Percentiles rank a stretch among this genome's conserved stretches.
phyloP scores from a whole-genome alignment of 169 alveolate species.

The Plasmodium chabaudi region DNA sequence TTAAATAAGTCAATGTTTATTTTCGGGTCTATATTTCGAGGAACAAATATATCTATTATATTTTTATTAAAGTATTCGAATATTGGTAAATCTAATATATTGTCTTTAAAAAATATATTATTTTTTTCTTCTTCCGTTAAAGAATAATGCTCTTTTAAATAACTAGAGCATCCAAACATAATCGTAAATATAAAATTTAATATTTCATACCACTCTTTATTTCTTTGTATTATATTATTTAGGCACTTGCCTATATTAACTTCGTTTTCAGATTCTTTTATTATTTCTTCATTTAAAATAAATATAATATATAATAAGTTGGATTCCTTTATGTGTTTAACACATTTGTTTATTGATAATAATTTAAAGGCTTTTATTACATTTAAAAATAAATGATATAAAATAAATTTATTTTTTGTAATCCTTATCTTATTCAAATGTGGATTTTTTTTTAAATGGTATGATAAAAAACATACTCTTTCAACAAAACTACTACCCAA shows the following conservation, averaged over 20 bases:
- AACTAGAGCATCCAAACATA: slow-evolving; percentile 40
- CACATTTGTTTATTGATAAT: slow-evolving; percentile 50
- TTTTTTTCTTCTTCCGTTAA: slow-evolving; percentile 34
- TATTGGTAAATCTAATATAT: slow-evolving; percentile 63
- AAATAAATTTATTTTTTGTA: slow-evolving; percentile 18
- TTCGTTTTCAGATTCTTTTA: slow-evolving; percentile 68
- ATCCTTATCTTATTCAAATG: slow-evolving; percentile 21
- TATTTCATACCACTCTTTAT: slow-evolving; percentile 50
- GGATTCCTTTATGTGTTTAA: slow-evolving; percentile 49
- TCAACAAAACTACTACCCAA: slow-evolving; percentile 44
- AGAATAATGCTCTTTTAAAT: slow-evolving; percentile 61
- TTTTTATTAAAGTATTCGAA: slow-evolving; percentile 35
- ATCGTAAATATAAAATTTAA: slow-evolving; percentile 6
- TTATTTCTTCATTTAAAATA: slow-evolving; percentile 63
- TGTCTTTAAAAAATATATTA: slow-evolving; percentile 3
- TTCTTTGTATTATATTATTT: slow-evolving; percentile 58
- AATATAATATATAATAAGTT: slow-evolving; percentile 40
- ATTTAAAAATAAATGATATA: slow-evolving; percentile 56
- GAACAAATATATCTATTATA: slow-evolving; percentile 37
- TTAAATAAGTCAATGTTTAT: slow-evolving; percentile 37
- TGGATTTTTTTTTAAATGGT: slow-evolving; percentile 57
- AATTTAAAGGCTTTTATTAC: slow-evolving; percentile 27
- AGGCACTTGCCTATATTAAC: slow-evolving; percentile 45
- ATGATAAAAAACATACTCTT: slow-evolving; percentile 46
- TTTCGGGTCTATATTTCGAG: slow-evolving; percentile 10